A percentile compares a stretch with the other conserved stretches of the same genome.
These are phyloP conservation scores for Ophiostoma fasciatum DNA, from an alignment of 2,329 filamentous ascomycete genomes.

Conservation along the genomic window DNA sequence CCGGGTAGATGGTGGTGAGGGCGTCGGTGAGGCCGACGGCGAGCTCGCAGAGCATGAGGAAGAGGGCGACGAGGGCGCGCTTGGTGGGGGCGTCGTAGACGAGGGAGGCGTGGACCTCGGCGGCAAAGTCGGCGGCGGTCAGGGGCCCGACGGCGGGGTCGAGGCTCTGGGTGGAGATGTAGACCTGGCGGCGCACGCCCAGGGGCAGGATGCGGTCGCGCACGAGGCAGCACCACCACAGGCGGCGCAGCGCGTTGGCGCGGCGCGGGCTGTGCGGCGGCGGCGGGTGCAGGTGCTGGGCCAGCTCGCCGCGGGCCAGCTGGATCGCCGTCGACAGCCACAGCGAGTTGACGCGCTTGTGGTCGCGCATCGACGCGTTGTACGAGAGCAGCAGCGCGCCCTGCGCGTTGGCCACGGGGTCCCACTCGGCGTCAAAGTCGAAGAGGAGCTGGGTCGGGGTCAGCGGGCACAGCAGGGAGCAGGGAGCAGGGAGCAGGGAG, in stretches of 20 bases:
- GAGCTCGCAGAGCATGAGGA: conserved; percentile 4
- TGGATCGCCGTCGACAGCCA: conserved; percentile 8
- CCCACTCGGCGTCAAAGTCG: conserved; percentile 27
- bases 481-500: conserved; percentile 23
- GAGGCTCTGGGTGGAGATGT: conserved; percentile 84
- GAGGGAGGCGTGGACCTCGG: conserved; percentile 27
- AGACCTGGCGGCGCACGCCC: conserved; percentile 80
- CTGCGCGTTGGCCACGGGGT: conserved; percentile 23
- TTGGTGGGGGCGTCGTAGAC: conserved; percentile 6
- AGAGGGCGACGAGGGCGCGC: conserved; percentile 5
- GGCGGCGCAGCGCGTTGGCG: conserved; percentile 71
- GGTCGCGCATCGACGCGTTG: conserved; percentile 17
- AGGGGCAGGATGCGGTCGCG: conserved; percentile 81
- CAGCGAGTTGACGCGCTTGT: conserved; percentile 4
- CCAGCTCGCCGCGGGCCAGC: neutral
- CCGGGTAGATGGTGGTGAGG: conserved; percentile 1
- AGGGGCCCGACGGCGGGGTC: conserved; percentile 68
- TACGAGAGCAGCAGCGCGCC: conserved; percentile 28
- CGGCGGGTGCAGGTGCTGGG: conserved; percentile 44
- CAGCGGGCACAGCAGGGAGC: too few species aligned
- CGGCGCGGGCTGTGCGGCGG: too few species aligned
- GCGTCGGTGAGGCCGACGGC: neutral
- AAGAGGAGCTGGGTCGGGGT: conserved; percentile 29
- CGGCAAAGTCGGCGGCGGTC: conserved; percentile 62
- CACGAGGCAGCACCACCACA: conserved; percentile 98